These are phyloP conservation scores for Trametes elegans DNA, from an alignment of 768 basidiomycete genomes.

Conservation along the genomic window DNA sequence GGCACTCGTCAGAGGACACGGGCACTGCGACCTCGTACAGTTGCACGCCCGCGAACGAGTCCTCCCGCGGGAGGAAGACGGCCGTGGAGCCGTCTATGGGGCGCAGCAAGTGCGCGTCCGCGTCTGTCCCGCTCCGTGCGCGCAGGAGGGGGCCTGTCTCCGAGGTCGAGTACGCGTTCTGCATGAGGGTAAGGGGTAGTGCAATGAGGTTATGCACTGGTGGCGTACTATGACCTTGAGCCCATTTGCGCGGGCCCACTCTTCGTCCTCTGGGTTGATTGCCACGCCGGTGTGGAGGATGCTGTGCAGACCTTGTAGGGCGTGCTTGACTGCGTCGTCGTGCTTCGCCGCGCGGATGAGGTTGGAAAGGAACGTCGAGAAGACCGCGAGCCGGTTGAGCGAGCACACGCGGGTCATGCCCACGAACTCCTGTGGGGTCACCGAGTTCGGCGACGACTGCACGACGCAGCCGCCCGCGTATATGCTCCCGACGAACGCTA, in stretches of 20 bases:
- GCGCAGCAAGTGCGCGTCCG: constrained; percentile 6
- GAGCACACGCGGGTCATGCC: constrained; percentile 7
- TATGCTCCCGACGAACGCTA: constrained; percentile 8
- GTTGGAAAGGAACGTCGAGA: constrained; percentile 17
- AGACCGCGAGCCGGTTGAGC: constrained; percentile 15
- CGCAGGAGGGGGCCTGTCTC: constrained; percentile 11
- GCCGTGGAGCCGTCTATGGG: constrained; percentile 6
- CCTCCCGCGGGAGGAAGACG: constrained; percentile 4
- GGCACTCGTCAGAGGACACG: constrained; percentile 14
- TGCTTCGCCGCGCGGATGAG: constrained; percentile 11
- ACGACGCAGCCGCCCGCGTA: constrained; percentile 12
- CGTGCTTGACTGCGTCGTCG: constrained; percentile 6
- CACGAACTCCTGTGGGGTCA: constrained; percentile 11
- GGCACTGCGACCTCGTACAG: constrained; percentile 17
- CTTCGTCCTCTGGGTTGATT: constrained; percentile 21
- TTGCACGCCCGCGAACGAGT: not conserved
- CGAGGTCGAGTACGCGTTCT: constrained; percentile 11
- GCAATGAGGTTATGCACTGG: not conserved
- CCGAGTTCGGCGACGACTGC: constrained; percentile 17
- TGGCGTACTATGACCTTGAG: constrained; percentile 7
- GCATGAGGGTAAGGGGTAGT: not conserved
- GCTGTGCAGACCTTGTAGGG: constrained; percentile 3
- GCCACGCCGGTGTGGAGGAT: constrained; percentile 20
- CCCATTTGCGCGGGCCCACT: constrained; percentile 13
- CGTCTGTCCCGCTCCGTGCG: not conserved